Conservation (phyloP, 2,329 filamentous ascomycete genomes). For the Amesomyces nigricolor region DNA sequence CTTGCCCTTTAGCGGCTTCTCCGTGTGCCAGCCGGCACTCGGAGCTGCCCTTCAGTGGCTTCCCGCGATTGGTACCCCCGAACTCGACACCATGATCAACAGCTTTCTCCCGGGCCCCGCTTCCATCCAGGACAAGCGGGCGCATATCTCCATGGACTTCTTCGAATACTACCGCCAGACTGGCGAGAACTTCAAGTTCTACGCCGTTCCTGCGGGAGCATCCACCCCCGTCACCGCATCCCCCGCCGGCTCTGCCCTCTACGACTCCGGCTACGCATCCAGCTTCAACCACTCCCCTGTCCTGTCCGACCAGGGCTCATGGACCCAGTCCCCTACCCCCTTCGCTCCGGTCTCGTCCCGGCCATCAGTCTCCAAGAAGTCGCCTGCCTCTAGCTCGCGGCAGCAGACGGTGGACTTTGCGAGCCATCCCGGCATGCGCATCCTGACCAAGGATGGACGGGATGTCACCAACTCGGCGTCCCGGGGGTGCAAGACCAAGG, state of each 20-base stretch:
- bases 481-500: conserved; percentile 60
- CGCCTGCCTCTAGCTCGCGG: conserved; percentile 27
- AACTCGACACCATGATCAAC: conserved; percentile 56
- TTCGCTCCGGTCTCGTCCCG: conserved; percentile 28
- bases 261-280: conserved; percentile 43
- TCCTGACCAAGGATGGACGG: conserved; percentile 57
- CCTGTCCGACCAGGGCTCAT: conserved; percentile 43
- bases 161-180: conserved; percentile 48
- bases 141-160: conserved; percentile 54
- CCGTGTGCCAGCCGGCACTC: conserved; percentile 53
- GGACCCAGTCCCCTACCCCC: conserved; percentile 35
- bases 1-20: conserved; percentile 44
- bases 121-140: conserved; percentile 54
- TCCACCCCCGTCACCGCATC: conserved; percentile 38
- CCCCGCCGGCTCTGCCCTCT: conserved; percentile 39
- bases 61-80: conserved; percentile 56
- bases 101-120: conserved; percentile 50
- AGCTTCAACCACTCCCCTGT: conserved; percentile 46
- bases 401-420: conserved; percentile 43
- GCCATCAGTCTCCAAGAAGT: conserved; percentile 25
- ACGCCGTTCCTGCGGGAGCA: conserved; percentile 42
- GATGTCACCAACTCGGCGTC: conserved; percentile 60
- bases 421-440: conserved; percentile 58
- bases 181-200: conserved; percentile 57
- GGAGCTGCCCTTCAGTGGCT: conserved; percentile 59